Percentiles rank a stretch among this genome's conserved stretches.
These are phyloP conservation scores for Arachnopeziza araneosa DNA, from an alignment of 2,329 filamentous ascomycete genomes.

Conservation along the genomic window DNA sequence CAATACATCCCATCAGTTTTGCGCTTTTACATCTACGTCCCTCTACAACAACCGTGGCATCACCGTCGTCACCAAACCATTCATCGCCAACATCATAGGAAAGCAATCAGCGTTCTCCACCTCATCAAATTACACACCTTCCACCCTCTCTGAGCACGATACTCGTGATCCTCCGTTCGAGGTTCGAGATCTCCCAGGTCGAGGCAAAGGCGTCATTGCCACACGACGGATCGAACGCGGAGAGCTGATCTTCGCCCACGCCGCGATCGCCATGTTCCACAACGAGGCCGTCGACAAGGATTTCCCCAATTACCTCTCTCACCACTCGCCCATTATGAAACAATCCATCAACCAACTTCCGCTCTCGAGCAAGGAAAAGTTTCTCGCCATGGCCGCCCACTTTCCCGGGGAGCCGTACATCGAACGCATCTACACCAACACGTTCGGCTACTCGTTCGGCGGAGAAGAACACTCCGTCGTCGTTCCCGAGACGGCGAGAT, in stretches of 20 bases:
- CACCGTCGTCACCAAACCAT: slow-evolving; percentile 14
- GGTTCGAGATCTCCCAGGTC: slow-evolving; percentile 26
- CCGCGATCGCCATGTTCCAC: slow-evolving; percentile 22
- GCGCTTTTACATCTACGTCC: slow-evolving; percentile 7
- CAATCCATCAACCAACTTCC: slow-evolving; percentile 23
- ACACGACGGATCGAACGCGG: slow-evolving; percentile 20
- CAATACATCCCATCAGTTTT: slow-evolving; percentile 4
- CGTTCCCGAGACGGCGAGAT: slow-evolving; percentile 27
- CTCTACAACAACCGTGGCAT: slow-evolving; percentile 13
- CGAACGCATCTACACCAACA: slow-evolving; percentile 27
- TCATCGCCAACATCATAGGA: slow-evolving; percentile 10
- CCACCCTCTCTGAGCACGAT: background rate
- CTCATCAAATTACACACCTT: background rate
- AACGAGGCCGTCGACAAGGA: slow-evolving; percentile 14
- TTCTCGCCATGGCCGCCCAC: slow-evolving; percentile 18
- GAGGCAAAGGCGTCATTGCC: slow-evolving; percentile 38
- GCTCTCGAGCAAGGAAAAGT: slow-evolving; percentile 10
- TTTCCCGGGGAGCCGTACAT: slow-evolving; percentile 21
- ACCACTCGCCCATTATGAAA: slow-evolving; percentile 8
- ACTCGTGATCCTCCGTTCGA: slow-evolving; percentile 18
- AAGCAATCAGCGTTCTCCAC: slow-evolving; percentile 6
- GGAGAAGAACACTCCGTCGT: slow-evolving; percentile 22
- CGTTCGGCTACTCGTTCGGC: slow-evolving; percentile 23
- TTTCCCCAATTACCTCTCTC: slow-evolving; percentile 6
- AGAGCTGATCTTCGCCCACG: slow-evolving; percentile 21